phyloP scores from a whole-genome alignment of 352 stramenopile genomes.

The Pythium pyrilobum region DNA sequence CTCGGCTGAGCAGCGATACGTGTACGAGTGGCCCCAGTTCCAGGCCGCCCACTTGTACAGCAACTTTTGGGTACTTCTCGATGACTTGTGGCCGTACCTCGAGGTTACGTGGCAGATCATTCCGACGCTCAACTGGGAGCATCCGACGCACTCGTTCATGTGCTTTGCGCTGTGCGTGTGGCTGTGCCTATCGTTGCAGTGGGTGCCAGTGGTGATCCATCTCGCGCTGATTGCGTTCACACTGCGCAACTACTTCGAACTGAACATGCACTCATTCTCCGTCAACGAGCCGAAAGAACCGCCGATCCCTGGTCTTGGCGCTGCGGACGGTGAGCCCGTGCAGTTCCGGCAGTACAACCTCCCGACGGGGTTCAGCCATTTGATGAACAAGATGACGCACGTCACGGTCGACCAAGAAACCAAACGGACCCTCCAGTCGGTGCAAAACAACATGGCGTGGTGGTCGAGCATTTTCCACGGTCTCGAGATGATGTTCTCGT shows the following conservation, averaged over 20 bases:
- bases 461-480: constrained; percentile 79
- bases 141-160: constrained; percentile 79
- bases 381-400: constrained; percentile 90
- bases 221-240: constrained; percentile 75
- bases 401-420: constrained; percentile 82
- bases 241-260: constrained; percentile 80
- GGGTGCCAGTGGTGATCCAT: constrained; percentile 76
- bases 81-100: constrained; percentile 82
- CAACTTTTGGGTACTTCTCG: constrained; percentile 83
- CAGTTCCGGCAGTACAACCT: constrained; percentile 80
- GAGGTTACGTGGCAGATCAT: constrained; percentile 81
- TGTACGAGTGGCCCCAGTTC: constrained; percentile 80
- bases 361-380: constrained; percentile 74
- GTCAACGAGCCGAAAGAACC: constrained; percentile 42
- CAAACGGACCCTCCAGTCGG: constrained; percentile 74
- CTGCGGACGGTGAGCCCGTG: constrained; percentile 30
- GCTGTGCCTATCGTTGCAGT: constrained; percentile 79
- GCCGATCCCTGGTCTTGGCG: constrained; percentile 16
- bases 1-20: constrained; percentile 56
- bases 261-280: constrained; percentile 78
- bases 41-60: constrained; percentile 78
- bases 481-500: constrained; percentile 86
- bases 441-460: constrained; percentile 89
- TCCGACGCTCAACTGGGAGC: constrained; percentile 81
- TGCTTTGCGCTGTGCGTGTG: constrained; percentile 82